phyloP scores from a whole-genome alignment of 2,329 filamentous ascomycete genomes.

The Arthroderma sp. region DNA sequence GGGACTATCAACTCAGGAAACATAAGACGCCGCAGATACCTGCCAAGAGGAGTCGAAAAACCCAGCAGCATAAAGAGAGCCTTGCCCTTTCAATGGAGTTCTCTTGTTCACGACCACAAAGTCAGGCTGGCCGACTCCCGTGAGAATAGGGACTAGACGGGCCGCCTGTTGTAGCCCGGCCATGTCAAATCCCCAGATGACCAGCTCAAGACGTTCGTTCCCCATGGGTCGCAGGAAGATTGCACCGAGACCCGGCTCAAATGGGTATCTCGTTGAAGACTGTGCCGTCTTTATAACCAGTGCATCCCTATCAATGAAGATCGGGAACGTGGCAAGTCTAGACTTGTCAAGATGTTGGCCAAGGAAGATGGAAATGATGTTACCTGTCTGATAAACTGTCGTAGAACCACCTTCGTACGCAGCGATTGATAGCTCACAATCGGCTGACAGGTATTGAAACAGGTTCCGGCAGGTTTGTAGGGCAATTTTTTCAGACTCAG shows the following conservation, averaged over 20 bases:
- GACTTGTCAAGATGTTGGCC: slow-evolving; percentile 17
- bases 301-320: slow-evolving; percentile 16
- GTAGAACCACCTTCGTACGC: slow-evolving; percentile 5
- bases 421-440: slow-evolving; percentile 27
- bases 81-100: slow-evolving; percentile 41
- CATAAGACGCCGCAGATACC: slow-evolving; percentile 38
- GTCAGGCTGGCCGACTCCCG: slow-evolving; percentile 47
- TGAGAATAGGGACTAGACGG: slow-evolving; percentile 43
- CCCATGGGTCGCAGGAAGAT: slow-evolving; percentile 41
- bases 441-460: slow-evolving; percentile 46
- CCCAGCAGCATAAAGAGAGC: slow-evolving; percentile 42
- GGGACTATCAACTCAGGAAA: slow-evolving; percentile 16
- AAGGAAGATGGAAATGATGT: slow-evolving; percentile 32
- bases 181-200: slow-evolving; percentile 44
- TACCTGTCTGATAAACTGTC: slow-evolving; percentile 24
- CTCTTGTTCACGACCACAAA: slow-evolving; percentile 40
- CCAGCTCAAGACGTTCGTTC: slow-evolving; percentile 40
- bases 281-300: slow-evolving; percentile 11
- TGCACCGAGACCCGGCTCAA: slow-evolving; percentile 34
- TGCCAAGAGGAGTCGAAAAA: slow-evolving; percentile 46
- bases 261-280: slow-evolving; percentile 20
- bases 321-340: slow-evolving; percentile 18
- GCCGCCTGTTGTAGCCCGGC: slow-evolving; percentile 39
- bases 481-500: slow-evolving; percentile 29
- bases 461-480: slow-evolving; percentile 47